A percentile compares a stretch with the other conserved stretches of the same genome.
These are phyloP conservation scores for Quercus cerris DNA, from an alignment of 306 rosid genomes.

Conservation along the genomic window DNA sequence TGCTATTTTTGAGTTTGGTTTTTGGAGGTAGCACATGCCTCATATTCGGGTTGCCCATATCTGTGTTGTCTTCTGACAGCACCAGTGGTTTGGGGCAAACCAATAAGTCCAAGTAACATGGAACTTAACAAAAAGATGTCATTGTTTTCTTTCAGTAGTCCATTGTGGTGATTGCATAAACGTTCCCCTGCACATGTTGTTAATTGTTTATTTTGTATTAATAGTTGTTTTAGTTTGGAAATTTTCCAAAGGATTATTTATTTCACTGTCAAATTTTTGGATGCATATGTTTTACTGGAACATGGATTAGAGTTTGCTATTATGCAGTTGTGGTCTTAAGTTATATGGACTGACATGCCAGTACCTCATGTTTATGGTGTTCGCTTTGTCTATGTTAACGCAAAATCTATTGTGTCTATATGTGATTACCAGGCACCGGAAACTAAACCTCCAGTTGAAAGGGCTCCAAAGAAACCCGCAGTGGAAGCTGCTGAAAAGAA, in stretches of 20 bases:
- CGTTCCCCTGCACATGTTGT: neutral
- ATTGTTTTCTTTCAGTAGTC: neutral
- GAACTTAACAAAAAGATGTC: neutral
- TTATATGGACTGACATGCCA: neutral
- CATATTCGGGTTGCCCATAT: neutral
- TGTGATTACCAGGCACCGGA: constrained; percentile 54
- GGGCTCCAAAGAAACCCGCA: constrained; percentile 53
- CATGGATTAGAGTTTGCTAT: neutral
- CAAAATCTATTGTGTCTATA: neutral
- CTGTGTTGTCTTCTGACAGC: too few relatives aligned
- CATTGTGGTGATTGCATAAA: neutral
- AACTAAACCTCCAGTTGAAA: constrained; percentile 50
- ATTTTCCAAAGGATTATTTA: neutral
- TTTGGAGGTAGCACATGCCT: too few relatives aligned
- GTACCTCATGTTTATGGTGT: neutral
- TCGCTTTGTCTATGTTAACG: neutral
- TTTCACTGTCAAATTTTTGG: neutral
- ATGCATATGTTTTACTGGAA: neutral
- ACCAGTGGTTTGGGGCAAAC: too few relatives aligned
- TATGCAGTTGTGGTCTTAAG: neutral
- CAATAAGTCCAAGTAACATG: neutral
- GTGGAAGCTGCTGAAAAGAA: constrained; percentile 59
- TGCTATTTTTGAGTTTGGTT: too few relatives aligned
- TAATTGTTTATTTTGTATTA: neutral
- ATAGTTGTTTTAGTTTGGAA: neutral